Evolutionary conservation across 306 rosid genomes (phyloP), one percentile per base, ranked within the genome.

Genomic region (Fagus crenata): DNA sequence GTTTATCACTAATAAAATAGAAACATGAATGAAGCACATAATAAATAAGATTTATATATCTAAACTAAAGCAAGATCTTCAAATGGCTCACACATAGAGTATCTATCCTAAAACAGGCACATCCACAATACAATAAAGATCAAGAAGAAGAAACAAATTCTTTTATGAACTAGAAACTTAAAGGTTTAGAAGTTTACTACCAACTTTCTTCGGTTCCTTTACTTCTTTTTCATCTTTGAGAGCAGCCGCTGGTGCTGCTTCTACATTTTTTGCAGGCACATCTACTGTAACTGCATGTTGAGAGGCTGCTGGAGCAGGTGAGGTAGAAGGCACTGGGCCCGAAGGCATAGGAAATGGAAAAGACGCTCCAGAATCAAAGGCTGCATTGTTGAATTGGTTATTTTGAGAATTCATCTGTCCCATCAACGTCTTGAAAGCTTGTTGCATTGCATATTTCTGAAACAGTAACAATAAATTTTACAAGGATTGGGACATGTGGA

Each of bases 361-460:
- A 75, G 99, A 85, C 17, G 94, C 84, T 22, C 93, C 97, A 49
- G 91, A 84, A 72, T 96, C 80, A 81, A 82, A 87, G 39, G 89
- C 77, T 82, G 93, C 73, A 80, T 79, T 89, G 65, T 75, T 82
- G 80, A 87, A 85, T 68, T 68, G 93, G 74, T 78, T 86, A 72
- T 82, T 86, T 84, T 89, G 99, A 77, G 98, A 7, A 89, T 87
- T 87, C 97, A 87, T 86, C 83, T 93, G 98, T 73, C 97, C 89
- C 99, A 93, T 91, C 90, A 96, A 32, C 69, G 91, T 89, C 92
- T 96, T 91, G 82, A 93, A 87, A 87, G 99, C 98, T 93, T 93
- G 99, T 91, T 93, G 97, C 96, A 93, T 93, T 60, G 98, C 98
- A 96, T 91, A 96, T 61, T 89, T 91, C 99, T 96, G 90, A 81